These are phyloP conservation scores for Macrophomina tecta DNA, from an alignment of 2,329 filamentous ascomycete species.

Conservation along the genomic window DNA sequence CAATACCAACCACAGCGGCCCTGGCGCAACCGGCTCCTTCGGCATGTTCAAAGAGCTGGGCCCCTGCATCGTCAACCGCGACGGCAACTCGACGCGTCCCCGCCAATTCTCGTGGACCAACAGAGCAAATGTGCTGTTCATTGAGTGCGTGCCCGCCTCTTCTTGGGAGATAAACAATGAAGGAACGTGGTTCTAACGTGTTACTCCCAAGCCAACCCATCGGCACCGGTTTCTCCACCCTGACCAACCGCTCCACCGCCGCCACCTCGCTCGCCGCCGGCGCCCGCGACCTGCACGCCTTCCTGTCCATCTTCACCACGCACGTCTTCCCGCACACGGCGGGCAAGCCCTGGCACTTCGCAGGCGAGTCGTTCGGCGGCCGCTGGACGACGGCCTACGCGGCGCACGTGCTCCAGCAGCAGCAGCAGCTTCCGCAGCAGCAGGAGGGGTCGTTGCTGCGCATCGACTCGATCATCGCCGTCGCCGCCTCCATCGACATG, in stretches of 20 bases:
- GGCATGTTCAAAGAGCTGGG: conserved; percentile 6
- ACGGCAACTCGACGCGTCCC: background rate
- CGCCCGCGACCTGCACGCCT: background rate
- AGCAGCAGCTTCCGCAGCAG: background rate
- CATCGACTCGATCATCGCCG: background rate
- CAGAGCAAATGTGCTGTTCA: background rate
- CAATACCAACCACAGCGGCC: background rate
- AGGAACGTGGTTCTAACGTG: too few relatives aligned
- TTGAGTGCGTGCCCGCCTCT: background rate
- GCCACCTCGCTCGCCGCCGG: background rate
- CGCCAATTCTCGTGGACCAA: background rate
- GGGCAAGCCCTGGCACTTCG: background rate
- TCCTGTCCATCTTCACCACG: background rate
- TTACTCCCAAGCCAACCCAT: background rate
- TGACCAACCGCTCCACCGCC: background rate
- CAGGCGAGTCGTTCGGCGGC: background rate
- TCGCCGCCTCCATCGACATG: background rate
- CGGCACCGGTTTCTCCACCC: conserved; percentile 7
- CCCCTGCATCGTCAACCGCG: background rate
- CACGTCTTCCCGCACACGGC: background rate
- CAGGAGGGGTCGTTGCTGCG: background rate
- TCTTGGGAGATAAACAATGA: background rate
- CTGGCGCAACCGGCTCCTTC: background rate
- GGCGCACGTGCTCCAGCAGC: background rate
- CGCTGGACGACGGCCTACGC: background rate